Evolutionary conservation across 805 yeast species (phyloP), one percentile per base, ranked within the genome.

Genomic region (Kuraishia capsulata): DNA sequence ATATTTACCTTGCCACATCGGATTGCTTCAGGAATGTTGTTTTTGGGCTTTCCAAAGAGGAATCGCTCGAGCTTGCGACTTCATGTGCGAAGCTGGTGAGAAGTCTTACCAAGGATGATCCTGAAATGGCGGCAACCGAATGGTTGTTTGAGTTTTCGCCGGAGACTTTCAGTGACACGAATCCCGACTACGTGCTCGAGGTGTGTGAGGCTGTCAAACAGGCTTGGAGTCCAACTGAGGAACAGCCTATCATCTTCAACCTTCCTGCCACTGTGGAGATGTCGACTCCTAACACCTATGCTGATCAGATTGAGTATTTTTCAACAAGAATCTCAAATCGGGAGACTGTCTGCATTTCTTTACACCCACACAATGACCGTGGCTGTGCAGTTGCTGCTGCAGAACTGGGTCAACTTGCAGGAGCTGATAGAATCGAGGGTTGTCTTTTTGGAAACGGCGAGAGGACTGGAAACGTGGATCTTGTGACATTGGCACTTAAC

Each of bases 381-480:
- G 90, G 90, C 17, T 80, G 86, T 56, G 88, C 86, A 53, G 88
- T 81, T 39, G 90, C 90, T 33, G 90, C 90, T 20, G 69, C 86
- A 34, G 90, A 81, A 57, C 65, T 81, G 43, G 89, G 87, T 50
- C 49, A 78, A 24, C 62, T 81, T 51, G 90, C 88, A n/a, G 90
- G 90, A 53, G 90, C 84, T 43, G 89, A 81, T 61, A 72, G 90
- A 65, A 84, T 81, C 37, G 90, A 81, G 61, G 90, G 90, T 41
- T 81, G 89, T 67, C 65, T 81, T 31, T 81, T 81, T 46, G 89
- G 89, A 52, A 81, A 81, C 58, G 90, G 90, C 62, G 90, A 81
- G 68, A 70, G 90, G 64, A 81, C 90, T 21, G 90, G 90, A 64
- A 81, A 81, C 56, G 89, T 81, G 48, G 90, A 81, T 58, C 65